Percentiles rank a stretch among this genome's conserved stretches.
These are phyloP conservation scores for Ceratopteris richardii DNA, from an alignment of 75 land plant genomes.

Conservation along the genomic window DNA sequence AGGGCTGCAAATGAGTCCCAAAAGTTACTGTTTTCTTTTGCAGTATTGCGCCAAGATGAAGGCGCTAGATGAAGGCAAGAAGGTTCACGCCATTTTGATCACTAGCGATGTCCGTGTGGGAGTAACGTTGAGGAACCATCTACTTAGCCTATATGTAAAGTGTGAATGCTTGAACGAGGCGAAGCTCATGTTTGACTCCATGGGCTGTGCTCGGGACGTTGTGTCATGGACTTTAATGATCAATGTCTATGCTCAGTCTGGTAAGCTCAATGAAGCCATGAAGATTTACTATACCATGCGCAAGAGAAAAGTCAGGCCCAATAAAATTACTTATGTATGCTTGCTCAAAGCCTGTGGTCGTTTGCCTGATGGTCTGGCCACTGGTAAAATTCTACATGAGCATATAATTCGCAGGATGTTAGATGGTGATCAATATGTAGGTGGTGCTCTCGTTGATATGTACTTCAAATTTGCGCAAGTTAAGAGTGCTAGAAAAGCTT, in stretches of 20 bases:
- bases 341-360: neutral
- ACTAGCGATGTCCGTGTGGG: neutral
- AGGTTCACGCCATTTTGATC: neutral
- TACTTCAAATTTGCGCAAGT: neutral
- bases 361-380: neutral
- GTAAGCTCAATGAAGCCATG: neutral
- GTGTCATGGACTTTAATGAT: slow-evolving; percentile 7
- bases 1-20: neutral
- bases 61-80: slow-evolving; percentile 1
- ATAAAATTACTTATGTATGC: slow-evolving; percentile 3
- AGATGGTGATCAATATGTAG: neutral
- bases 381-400: neutral
- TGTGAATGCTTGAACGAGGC: slow-evolving; percentile 4
- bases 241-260: neutral
- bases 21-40: neutral
- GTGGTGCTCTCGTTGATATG: slow-evolving; percentile 5
- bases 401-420: neutral
- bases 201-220: slow-evolving; percentile 4
- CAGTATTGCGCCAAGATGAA: neutral
- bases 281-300: slow-evolving; percentile 1
- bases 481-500: neutral
- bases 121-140: neutral
- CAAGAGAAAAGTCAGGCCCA: neutral
- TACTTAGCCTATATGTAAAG: slow-evolving; percentile 2
- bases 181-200: neutral